These are phyloP conservation scores for Botrytis porri DNA, from an alignment of 2,329 filamentous ascomycete genomes.

Conservation along the genomic window DNA sequence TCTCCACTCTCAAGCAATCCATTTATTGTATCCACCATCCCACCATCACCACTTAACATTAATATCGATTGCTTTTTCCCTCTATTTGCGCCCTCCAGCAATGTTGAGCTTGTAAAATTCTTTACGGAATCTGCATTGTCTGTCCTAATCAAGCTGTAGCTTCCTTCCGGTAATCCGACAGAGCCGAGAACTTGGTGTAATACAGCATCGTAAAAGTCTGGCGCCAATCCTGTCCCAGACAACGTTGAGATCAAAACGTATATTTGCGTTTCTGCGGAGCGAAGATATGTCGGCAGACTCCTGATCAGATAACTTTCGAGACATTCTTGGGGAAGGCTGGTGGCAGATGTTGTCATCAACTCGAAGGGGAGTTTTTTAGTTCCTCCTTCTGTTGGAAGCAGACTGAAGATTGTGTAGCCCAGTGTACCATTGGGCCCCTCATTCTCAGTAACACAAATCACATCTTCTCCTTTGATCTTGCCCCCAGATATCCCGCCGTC, in stretches of 20 bases:
- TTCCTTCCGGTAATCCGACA: slow-evolving; percentile 41
- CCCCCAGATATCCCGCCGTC: slow-evolving; percentile 14
- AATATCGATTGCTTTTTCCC: slow-evolving; percentile 60
- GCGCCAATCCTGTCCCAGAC: slow-evolving; percentile 60
- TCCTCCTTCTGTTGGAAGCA: slow-evolving; percentile 33
- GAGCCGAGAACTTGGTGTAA: slow-evolving; percentile 54
- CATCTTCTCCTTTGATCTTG: slow-evolving; percentile 36
- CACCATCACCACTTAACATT: slow-evolving; percentile 84
- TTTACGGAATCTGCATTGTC: slow-evolving; percentile 60
- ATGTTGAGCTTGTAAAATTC: slow-evolving; percentile 53
- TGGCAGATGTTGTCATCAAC: slow-evolving; percentile 35
- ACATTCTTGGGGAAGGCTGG: slow-evolving; percentile 41
- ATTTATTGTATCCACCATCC: slow-evolving; percentile 79
- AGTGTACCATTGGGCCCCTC: slow-evolving; percentile 17
- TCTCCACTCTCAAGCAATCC: slow-evolving; percentile 44
- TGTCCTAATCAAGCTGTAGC: slow-evolving; percentile 60
- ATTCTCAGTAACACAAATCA: slow-evolving; percentile 35
- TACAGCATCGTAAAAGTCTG: slow-evolving; percentile 52
- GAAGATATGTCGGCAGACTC: slow-evolving; percentile 42
- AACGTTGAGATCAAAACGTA: slow-evolving; percentile 65
- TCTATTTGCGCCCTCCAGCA: slow-evolving; percentile 49
- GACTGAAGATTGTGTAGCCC: slow-evolving; percentile 41
- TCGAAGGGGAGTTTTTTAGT: slow-evolving; percentile 30
- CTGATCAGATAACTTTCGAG: slow-evolving; percentile 41
- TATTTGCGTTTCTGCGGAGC: slow-evolving; percentile 36